Percentiles rank a stretch among this genome's conserved stretches.
These are phyloP conservation scores for Diplodia corticola DNA, from an alignment of 2,329 filamentous ascomycete genomes.

Conservation along the genomic window DNA sequence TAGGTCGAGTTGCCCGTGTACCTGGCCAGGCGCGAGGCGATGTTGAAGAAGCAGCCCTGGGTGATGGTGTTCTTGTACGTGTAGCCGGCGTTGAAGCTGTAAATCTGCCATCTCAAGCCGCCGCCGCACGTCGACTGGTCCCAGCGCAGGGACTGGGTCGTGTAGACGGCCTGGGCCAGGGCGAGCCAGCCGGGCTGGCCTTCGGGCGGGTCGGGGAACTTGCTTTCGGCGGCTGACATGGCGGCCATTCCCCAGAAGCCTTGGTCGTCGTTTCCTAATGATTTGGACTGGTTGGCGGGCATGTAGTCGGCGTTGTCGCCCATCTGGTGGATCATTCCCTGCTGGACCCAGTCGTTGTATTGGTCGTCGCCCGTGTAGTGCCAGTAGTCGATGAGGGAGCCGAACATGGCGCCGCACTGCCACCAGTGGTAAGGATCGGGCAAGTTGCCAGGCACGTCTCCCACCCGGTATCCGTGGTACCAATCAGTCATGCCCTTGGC, in stretches of 20 bases:
- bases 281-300: constrained; percentile 38
- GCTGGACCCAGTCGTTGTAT: constrained; percentile 24
- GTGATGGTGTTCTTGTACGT: constrained; percentile 55
- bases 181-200: constrained; percentile 33
- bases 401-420: constrained; percentile 29
- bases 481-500: constrained; percentile 53
- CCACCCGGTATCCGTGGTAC: constrained; percentile 60
- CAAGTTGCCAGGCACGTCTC: constrained; percentile 56
- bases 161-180: constrained; percentile 41
- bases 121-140: constrained; percentile 39
- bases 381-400: constrained; percentile 25
- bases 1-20: constrained; percentile 55
- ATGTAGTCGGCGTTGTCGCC: constrained; percentile 43
- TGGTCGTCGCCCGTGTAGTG: constrained; percentile 28
- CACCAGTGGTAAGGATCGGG: constrained; percentile 31
- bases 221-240: constrained; percentile 75
- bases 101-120: constrained; percentile 35
- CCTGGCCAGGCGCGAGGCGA: constrained; percentile 44
- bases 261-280: constrained; percentile 56
- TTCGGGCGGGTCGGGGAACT: constrained; percentile 66
- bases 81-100: constrained; percentile 52
- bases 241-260: constrained; percentile 83
- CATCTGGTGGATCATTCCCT: constrained; percentile 27
- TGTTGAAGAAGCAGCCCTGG: constrained; percentile 55
- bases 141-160: constrained; percentile 40